A percentile compares a stretch with the other conserved stretches of the same genome.
phyloP scores from a whole-genome alignment of 768 basidiomycete genomes.

The Suillus occidentalis region DNA sequence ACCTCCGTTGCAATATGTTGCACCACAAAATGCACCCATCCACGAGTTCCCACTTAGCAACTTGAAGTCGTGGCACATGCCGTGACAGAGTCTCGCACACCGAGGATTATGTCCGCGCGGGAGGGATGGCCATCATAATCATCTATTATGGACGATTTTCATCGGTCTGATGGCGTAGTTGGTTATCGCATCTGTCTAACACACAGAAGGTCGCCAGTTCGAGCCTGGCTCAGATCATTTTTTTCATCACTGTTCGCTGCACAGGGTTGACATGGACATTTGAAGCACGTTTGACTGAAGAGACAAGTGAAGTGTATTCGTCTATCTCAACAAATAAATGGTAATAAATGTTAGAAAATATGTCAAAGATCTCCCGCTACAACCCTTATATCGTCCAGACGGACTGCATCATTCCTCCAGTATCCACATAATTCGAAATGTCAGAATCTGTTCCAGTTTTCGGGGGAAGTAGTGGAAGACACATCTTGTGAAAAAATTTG shows the following conservation, averaged over 20 bases:
- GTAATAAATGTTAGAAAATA: neutral
- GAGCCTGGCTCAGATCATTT: conserved; percentile 54
- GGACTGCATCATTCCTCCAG: neutral
- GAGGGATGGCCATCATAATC: neutral
- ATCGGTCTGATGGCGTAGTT: conserved; percentile 65
- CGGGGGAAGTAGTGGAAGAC: neutral
- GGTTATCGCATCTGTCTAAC: conserved; percentile 85
- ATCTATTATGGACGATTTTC: neutral
- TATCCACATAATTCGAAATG: neutral
- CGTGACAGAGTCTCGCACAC: no score
- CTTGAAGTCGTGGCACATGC: no score
- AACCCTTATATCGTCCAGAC: neutral
- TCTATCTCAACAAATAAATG: neutral
- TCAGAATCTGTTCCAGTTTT: neutral
- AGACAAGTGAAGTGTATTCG: neutral
- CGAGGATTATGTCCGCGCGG: no score
- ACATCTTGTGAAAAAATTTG: neutral
- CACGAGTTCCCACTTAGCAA: no score
- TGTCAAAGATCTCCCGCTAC: neutral
- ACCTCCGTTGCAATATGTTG: no score
- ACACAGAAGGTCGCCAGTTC: conserved; percentile 78
- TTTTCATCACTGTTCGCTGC: neutral
- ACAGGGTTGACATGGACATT: no score
- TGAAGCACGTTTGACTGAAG: neutral
- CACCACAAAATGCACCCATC: no score